Base-by-base conservation (phyloP, 169 alveolate genomes). In the Ichthyophthirius multifiliis region DNA sequence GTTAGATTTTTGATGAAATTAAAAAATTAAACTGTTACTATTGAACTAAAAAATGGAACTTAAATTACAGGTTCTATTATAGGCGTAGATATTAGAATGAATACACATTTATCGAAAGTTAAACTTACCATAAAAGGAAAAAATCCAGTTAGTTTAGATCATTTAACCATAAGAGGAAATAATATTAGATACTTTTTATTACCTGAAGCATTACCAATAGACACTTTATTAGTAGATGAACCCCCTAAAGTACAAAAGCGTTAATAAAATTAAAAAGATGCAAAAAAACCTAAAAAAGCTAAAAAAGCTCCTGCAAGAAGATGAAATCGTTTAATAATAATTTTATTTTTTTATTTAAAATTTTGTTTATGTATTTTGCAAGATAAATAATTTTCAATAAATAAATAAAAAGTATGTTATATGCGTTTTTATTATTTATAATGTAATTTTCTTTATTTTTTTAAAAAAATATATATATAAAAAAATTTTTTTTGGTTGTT, bases 71-170 rank as follows among this genome's bases (percentile, higher is more conserved):
- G 99, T 6, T 95, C 99, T 3, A 94, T 98, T 23, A 93, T 95
- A 48, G 99, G 99, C 43, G 99, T 98, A 10, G 99, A 98, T 83
- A 95, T 98, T 13, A 95, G 98, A 71, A 98, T 98, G 99, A 98
- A 98, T 90, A 98, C 99, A 27, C 99, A 98, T 86, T 88, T 98
- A 88, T 98, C 98, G 89, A 97, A 97, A 80, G 99, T 98, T 31
- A 97, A 97, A 90, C 88, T 98, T 88, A 98, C 98, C n/a, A 89
- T 96, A 75, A 98, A 98, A 86, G 97, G 97, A 71, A 91, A 95
- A 74, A 97, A 96, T 82, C 97, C 98, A 12, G 94, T 94, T 41
- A 88, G 94, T n/a, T 86, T 97, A 67, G 99, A 97, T 78, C 97
- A 96, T 74, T 86, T 97, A 43, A 96, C 99, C 32, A 92, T 97